Percentiles rank a stretch among this genome's conserved stretches.
phyloP scores from a whole-genome alignment of 2,329 filamentous ascomycete species.

The Monilinia fructigena region DNA sequence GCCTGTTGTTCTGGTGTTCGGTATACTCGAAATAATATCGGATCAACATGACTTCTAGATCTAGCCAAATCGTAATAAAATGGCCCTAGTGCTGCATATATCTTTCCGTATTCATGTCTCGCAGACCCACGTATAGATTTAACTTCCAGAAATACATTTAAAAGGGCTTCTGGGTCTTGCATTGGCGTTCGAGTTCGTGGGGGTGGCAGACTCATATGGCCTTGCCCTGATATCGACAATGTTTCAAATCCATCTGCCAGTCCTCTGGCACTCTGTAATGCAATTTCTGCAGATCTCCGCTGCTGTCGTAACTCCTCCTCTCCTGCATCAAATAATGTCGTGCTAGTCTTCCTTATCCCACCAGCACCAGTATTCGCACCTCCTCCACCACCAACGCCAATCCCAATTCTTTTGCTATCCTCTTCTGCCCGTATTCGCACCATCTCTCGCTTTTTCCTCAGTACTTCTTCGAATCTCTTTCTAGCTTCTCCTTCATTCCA shows the following conservation, averaged over 20 bases:
- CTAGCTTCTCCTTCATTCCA: conserved; percentile 91
- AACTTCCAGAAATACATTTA: conserved; percentile 68
- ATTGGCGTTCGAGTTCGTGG: conserved; percentile 42
- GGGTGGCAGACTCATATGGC: conserved; percentile 41
- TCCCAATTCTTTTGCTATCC: conserved; percentile 39
- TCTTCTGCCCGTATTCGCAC: conserved; percentile 44
- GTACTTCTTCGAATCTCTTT: conserved; percentile 71
- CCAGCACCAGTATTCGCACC: conserved; percentile 13
- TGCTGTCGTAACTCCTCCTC: conserved; percentile 62
- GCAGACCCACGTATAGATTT: conserved; percentile 81
- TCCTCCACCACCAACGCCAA: conserved; percentile 33
- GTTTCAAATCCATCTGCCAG: conserved; percentile 79
- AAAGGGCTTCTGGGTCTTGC: conserved; percentile 61
- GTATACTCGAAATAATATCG: conserved; percentile 82
- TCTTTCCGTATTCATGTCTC: conserved; percentile 83
- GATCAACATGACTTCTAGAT: conserved; percentile 73
- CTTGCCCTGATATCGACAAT: conserved; percentile 52
- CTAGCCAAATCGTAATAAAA: conserved; percentile 82
- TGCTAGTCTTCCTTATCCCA: conserved; percentile 44
- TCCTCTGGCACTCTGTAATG: conserved; percentile 33
- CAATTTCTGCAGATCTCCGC: conserved; percentile 41
- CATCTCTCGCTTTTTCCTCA: conserved; percentile 60
- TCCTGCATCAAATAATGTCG: conserved; percentile 72
- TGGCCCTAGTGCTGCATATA: conserved; percentile 84
- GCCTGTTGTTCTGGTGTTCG: conserved; percentile 88